These are phyloP conservation scores for Chlorella sp. DNA, from an alignment of 139 green algal genomes.

Conservation along the genomic window DNA sequence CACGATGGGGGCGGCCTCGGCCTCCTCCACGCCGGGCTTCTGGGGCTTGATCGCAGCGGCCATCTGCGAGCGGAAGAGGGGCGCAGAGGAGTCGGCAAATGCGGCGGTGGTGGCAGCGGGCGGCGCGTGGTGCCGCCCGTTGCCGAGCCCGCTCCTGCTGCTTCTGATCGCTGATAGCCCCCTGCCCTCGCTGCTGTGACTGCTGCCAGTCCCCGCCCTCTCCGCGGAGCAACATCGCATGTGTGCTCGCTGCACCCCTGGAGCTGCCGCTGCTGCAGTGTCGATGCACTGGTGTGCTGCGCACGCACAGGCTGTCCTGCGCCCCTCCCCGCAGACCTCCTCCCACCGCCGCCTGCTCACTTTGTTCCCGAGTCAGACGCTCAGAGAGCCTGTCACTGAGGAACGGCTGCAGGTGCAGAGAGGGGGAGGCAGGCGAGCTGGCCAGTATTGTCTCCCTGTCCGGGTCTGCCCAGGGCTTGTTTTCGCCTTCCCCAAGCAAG, in stretches of 20 bases:
- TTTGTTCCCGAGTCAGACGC: conserved; percentile 47
- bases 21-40: conserved; percentile 80
- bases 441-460: no score
- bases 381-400: conserved; percentile 45
- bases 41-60: conserved; percentile 46
- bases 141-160: no score
- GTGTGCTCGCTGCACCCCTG: background rate
- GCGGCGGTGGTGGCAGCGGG: background rate
- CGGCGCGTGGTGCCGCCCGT: background rate
- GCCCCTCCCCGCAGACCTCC: background rate
- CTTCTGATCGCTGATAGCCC: no score
- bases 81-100: background rate
- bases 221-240: background rate
- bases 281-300: background rate
- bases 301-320: background rate
- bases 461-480: no score
- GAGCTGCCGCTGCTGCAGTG: background rate
- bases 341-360: background rate
- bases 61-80: conserved; percentile 29
- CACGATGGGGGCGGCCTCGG: conserved; percentile 51
- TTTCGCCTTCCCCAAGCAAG: no score
- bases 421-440: background rate
- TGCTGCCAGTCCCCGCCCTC: background rate
- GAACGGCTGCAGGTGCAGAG: conserved; percentile 15
- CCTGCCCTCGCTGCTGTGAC: background rate